These are phyloP conservation scores for Anthoceros angustus DNA, from an alignment of 225 moss, liverwort and hornwort genomes.

Conservation along the genomic window DNA sequence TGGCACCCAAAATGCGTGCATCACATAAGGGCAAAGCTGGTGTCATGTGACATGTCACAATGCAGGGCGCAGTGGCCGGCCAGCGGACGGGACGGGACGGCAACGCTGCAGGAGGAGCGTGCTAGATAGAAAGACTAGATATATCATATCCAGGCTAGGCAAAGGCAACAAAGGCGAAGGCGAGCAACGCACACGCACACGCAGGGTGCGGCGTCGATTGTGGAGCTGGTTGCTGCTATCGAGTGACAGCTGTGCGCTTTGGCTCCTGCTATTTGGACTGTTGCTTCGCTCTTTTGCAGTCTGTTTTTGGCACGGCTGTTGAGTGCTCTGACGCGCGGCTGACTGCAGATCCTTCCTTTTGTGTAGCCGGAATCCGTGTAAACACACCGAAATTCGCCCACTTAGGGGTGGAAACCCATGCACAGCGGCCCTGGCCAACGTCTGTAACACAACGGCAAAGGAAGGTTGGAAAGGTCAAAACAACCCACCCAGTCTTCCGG, in stretches of 20 bases:
- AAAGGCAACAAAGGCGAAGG: no score
- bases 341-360: no score
- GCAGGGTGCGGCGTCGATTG: no score
- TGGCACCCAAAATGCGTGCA: not conserved
- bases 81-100: not conserved
- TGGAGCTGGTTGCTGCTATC: not conserved
- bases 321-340: not conserved
- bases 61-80: not conserved
- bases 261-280: conserved; percentile 1
- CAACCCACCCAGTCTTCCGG: no score
- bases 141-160: not conserved
- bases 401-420: no score
- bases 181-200: no score
- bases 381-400: no score
- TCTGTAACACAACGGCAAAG: no score
- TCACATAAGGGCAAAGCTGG: not conserved
- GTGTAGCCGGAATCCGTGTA: no score
- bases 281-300: not conserved
- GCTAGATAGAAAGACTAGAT: not conserved
- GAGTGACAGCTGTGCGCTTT: not conserved
- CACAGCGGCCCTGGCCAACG: no score
- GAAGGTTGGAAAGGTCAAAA: no score
- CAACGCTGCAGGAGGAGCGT: not conserved
- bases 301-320: conserved; percentile 4
- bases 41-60: not conserved